phyloP scores from a whole-genome alignment of 352 stramenopile genomes.

The Globisporangium uncinulatum region DNA sequence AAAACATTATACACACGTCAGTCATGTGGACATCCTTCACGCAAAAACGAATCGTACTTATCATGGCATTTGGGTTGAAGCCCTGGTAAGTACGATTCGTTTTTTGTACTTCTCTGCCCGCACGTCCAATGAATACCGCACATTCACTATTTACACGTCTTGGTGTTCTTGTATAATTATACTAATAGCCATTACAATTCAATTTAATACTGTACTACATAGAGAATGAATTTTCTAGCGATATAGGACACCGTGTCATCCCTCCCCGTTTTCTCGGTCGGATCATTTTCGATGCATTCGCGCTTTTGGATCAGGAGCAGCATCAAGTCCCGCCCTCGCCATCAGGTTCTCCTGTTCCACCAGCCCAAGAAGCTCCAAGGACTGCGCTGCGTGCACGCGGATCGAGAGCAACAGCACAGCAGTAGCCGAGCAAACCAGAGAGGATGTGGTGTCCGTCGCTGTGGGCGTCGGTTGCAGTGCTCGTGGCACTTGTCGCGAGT shows the following conservation, averaged over 20 bases:
- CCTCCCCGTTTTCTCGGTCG: neutral
- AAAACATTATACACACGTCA: no score
- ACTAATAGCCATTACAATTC: no score
- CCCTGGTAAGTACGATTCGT: no score
- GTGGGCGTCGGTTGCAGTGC: slow-evolving; percentile 14
- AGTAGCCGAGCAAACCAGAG: slow-evolving; percentile 10
- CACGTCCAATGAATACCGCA: neutral
- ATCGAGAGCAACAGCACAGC: neutral
- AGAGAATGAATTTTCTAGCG: no score
- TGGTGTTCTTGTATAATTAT: neutral
- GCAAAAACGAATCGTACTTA: no score
- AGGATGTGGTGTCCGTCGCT: slow-evolving; percentile 8
- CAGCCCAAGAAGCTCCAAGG: slow-evolving; percentile 2
- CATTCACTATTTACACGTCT: neutral
- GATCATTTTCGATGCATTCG: slow-evolving; percentile 7
- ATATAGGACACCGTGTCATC: no score
- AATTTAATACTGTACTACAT: no score
- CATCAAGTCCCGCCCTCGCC: neutral
- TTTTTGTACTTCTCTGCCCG: no score
- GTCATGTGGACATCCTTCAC: no score
- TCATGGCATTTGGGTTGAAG: no score
- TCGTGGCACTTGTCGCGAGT: slow-evolving; percentile 16
- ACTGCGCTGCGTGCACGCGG: neutral
- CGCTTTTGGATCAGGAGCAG: neutral
- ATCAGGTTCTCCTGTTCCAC: neutral